These are phyloP conservation scores for Geotrichum klebahnii DNA, from an alignment of 1,139 yeast species.

Conservation along the genomic window DNA sequence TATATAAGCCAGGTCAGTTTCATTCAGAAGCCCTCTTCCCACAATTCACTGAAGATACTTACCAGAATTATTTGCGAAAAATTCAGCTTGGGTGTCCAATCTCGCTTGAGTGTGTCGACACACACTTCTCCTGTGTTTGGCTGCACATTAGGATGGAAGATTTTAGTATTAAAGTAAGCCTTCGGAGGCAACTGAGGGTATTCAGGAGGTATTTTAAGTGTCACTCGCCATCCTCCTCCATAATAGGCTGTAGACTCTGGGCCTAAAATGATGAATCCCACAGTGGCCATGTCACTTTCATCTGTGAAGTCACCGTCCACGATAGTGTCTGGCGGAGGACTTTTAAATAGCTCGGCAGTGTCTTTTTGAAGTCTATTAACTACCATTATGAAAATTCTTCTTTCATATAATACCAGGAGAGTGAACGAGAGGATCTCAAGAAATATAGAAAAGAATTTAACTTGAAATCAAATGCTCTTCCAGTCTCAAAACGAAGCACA, in stretches of 20 bases:
- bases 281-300: conserved; percentile 16
- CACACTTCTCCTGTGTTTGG: conserved; percentile 72
- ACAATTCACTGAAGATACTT: conserved; percentile 5
- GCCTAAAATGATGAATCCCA: conserved; percentile 44
- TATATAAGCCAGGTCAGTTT: conserved; percentile 13
- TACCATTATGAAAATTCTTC: conserved; percentile 1
- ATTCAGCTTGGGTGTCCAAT: conserved; percentile 62
- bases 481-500: not conserved
- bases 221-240: conserved; percentile 53
- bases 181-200: conserved; percentile 68
- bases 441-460: too few species aligned
- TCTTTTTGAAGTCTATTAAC: conserved; percentile 24
- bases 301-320: conserved; percentile 14
- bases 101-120: conserved; percentile 62
- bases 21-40: not conserved
- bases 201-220: conserved; percentile 46
- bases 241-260: conserved; percentile 53
- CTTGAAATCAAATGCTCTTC: not conserved
- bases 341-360: conserved; percentile 18
- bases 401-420: too few species aligned
- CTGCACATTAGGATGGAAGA: conserved; percentile 73
- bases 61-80: conserved; percentile 33
- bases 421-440: too few species aligned
- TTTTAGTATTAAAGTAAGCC: conserved; percentile 50
- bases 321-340: conserved; percentile 26